phyloP scores from a whole-genome alignment of 768 basidiomycete genomes.

The Mycena kentingensis region DNA sequence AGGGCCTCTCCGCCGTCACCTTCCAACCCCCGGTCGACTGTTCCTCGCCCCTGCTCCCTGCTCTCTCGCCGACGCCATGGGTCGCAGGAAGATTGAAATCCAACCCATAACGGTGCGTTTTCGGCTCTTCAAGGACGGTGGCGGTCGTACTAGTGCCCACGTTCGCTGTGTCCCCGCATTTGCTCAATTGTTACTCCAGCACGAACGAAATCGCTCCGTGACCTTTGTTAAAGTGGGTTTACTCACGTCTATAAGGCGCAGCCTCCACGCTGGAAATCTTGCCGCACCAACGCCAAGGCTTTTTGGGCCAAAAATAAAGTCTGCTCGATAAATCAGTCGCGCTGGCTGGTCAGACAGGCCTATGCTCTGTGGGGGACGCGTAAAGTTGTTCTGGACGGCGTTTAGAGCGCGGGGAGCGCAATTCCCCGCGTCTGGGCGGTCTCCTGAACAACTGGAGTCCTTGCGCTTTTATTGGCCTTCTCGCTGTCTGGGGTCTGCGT shows the following conservation, averaged over 20 bases:
- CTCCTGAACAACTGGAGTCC: too few relatives aligned
- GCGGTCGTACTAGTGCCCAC: constrained; percentile 16
- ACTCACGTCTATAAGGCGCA: constrained; percentile 15
- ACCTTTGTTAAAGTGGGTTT: constrained; percentile 82
- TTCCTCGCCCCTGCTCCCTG: constrained; percentile 1
- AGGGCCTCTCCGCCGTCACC: too few relatives aligned
- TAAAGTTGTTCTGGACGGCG: too few relatives aligned
- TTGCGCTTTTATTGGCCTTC: constrained; percentile 65
- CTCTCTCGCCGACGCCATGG: constrained; percentile 45
- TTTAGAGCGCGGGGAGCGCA: too few relatives aligned
- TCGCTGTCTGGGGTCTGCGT: too few relatives aligned
- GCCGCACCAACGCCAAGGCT: constrained; percentile 1
- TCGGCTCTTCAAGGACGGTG: constrained; percentile 22
- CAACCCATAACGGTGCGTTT: constrained; percentile 74
- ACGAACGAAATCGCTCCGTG: constrained; percentile 89
- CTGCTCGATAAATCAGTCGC: not conserved
- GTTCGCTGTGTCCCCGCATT: constrained; percentile 31
- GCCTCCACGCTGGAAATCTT: not conserved
- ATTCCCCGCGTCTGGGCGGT: too few relatives aligned
- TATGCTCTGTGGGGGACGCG: too few relatives aligned
- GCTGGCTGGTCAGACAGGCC: too few relatives aligned
- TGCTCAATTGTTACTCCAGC: constrained; percentile 57
- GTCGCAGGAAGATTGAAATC: constrained; percentile 80
- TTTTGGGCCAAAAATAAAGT: not conserved
- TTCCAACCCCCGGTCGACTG: too few relatives aligned